These are phyloP conservation scores for Termitomyces heimii DNA, from an alignment of 768 basidiomycete species.

Conservation along the genomic window DNA sequence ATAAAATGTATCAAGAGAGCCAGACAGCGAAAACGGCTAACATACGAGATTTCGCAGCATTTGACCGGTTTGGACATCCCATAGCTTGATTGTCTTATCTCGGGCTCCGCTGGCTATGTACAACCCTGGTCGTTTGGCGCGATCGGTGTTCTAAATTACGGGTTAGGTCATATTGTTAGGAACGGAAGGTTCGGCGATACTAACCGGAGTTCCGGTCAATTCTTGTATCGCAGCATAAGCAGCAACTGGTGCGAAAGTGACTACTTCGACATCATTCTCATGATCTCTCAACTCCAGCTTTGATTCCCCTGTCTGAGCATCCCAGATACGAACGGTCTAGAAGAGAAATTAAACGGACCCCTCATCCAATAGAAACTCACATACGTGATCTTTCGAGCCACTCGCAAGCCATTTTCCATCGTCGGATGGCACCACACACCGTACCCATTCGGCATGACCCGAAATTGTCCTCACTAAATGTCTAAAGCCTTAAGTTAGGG, in stretches of 20 bases:
- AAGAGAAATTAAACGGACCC: constrained; percentile 5
- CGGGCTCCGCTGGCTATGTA: constrained; percentile 81
- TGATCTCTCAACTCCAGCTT: constrained; percentile 85
- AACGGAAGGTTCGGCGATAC: constrained; percentile 15
- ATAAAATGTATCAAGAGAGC: constrained; percentile 1
- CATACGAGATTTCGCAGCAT: constrained; percentile 70
- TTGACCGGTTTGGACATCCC: constrained; percentile 84
- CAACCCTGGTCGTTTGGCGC: constrained; percentile 41
- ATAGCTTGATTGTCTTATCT: constrained; percentile 89
- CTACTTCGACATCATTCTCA: constrained; percentile 80
- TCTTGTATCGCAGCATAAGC: constrained; percentile 75
- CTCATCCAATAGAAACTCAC: constrained; percentile 14
- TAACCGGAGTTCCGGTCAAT: constrained; percentile 64
- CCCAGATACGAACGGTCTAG: constrained; percentile 76
- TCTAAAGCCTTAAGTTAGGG: constrained; percentile 27
- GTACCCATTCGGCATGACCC: constrained; percentile 85
- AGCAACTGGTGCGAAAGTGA: constrained; percentile 73
- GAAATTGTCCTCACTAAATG: constrained; percentile 71
- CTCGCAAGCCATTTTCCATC: constrained; percentile 76
- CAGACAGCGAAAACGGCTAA: constrained; percentile 5
- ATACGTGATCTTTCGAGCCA: constrained; percentile 84
- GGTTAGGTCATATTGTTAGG: constrained; percentile 2
- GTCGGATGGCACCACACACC: constrained; percentile 54
- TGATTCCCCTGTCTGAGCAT: constrained; percentile 64
- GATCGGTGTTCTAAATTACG: constrained; percentile 41